A percentile compares a stretch with the other conserved stretches of the same genome.
Evolutionary conservation across 192 early-diverging fungal genomes (phyloP).

Genomic region (Coemansia sp.): DNA sequence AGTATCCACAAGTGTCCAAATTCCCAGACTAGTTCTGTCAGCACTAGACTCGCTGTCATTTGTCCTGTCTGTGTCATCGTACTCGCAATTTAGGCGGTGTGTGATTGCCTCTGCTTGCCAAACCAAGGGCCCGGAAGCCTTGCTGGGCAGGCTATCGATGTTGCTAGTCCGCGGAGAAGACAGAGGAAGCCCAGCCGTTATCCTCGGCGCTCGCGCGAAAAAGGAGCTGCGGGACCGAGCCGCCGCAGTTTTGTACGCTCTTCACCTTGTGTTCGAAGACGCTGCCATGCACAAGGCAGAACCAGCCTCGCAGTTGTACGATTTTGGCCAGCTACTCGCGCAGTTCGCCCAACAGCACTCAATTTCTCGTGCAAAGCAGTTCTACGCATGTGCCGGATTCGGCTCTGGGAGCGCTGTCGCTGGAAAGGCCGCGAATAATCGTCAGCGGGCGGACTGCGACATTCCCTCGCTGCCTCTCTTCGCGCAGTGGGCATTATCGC

Average conservation of each 20-base stretch:
- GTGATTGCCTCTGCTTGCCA: slow-evolving; percentile 18
- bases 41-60: slow-evolving; percentile 29
- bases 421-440: not conserved
- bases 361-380: not conserved
- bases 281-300: slow-evolving; percentile 28
- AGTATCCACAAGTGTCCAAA: slow-evolving; percentile 6
- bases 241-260: slow-evolving; percentile 35
- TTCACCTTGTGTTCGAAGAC: slow-evolving; percentile 47
- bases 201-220: slow-evolving; percentile 20
- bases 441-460: slow-evolving; percentile 13
- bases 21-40: slow-evolving; percentile 23
- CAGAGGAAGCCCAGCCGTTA: slow-evolving; percentile 3
- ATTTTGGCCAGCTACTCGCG: slow-evolving; percentile 24
- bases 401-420: not conserved
- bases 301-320: slow-evolving; percentile 14
- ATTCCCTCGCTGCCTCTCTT: slow-evolving; percentile 28
- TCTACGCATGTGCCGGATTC: slow-evolving; percentile 5
- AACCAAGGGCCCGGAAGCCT: slow-evolving; percentile 2
- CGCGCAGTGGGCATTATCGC: slow-evolving; percentile 25
- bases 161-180: slow-evolving; percentile 31
- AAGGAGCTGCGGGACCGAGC: slow-evolving; percentile 37
- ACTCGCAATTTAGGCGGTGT: slow-evolving; percentile 21
- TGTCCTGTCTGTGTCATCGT: slow-evolving; percentile 27
- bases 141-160: slow-evolving; percentile 23
- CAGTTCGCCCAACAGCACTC: slow-evolving; percentile 22